Evolutionary conservation across 192 early-diverging fungal genomes (phyloP).

Genomic region (Coemansia sp.): DNA sequence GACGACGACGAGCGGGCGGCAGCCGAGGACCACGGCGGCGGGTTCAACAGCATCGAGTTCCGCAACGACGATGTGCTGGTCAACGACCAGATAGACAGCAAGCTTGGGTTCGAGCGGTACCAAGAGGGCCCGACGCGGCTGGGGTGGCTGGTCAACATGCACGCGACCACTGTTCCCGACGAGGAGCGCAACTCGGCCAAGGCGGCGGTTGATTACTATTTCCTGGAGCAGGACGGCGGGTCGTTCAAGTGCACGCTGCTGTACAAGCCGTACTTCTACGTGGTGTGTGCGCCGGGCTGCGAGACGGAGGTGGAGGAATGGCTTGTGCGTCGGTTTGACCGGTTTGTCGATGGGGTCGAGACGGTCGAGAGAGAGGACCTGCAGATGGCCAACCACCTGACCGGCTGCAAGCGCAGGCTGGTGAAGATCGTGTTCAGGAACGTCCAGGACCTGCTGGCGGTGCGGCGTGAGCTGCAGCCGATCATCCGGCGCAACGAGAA

Average conservation of each 20-base stretch:
- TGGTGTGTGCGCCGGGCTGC: constrained; percentile 74
- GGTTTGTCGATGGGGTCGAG: constrained; percentile 63
- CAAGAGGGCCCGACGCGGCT: constrained; percentile 69
- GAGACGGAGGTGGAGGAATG: constrained; percentile 87
- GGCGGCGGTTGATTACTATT: constrained; percentile 88
- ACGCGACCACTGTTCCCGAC: constrained; percentile 70
- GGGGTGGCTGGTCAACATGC: constrained; percentile 98
- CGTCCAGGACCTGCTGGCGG: constrained; percentile 72
- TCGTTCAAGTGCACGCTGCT: constrained; percentile 85
- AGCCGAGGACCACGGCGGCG: constrained; percentile 20
- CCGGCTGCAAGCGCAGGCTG: constrained; percentile 66
- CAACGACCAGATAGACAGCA: constrained; percentile 57
- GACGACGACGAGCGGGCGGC: not conserved
- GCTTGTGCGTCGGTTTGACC: constrained; percentile 69
- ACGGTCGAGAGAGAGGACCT: constrained; percentile 82
- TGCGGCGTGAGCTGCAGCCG: constrained; percentile 73
- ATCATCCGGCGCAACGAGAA: constrained; percentile 69
- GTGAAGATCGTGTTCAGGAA: constrained; percentile 86
- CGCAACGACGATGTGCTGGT: constrained; percentile 29
- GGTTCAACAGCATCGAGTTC: constrained; percentile 24
- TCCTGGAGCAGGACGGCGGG: constrained; percentile 84
- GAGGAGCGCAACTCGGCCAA: constrained; percentile 64
- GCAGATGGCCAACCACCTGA: constrained; percentile 85
- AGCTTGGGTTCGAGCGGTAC: constrained; percentile 67
- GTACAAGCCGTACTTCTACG: constrained; percentile 90